Percentiles rank a stretch among this genome's conserved stretches.
These are phyloP conservation scores for Lactarius trivialis DNA, from an alignment of 768 basidiomycete genomes.

Conservation along the genomic window DNA sequence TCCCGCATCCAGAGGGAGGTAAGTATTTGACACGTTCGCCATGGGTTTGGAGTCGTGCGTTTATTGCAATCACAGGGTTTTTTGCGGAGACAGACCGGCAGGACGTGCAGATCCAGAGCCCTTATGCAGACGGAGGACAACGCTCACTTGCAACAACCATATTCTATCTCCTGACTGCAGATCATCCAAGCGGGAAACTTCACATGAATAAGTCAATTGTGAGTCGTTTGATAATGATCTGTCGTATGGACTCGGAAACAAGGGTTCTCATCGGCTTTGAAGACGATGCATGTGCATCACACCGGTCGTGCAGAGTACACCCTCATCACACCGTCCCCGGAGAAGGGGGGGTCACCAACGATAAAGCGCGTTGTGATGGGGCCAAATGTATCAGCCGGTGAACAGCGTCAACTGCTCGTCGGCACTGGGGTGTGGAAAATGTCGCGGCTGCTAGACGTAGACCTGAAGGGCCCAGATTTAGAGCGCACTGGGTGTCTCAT, in stretches of 20 bases:
- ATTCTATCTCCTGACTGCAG: slow-evolving; percentile 42
- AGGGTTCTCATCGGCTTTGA: background rate
- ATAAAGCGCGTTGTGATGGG: slow-evolving; percentile 41
- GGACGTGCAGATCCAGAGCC: slow-evolving; percentile 28
- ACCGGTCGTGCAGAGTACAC: slow-evolving; percentile 47
- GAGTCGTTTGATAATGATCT: slow-evolving; percentile 16
- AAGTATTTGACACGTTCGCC: background rate
- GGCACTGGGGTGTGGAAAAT: slow-evolving; percentile 53
- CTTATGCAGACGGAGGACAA: slow-evolving; percentile 29
- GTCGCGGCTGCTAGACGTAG: slow-evolving; percentile 42
- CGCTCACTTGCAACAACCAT: slow-evolving; percentile 40
- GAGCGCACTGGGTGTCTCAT: slow-evolving; percentile 45
- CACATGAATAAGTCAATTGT: slow-evolving; percentile 46
- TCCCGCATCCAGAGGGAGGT: slow-evolving; percentile 30
- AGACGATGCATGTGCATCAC: slow-evolving; percentile 50
- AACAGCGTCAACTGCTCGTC: slow-evolving; percentile 44
- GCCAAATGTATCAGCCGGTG: slow-evolving; percentile 35
- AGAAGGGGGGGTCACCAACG: slow-evolving; percentile 28
- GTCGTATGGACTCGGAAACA: background rate
- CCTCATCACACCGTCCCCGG: slow-evolving; percentile 31
- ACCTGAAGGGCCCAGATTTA: slow-evolving; percentile 32
- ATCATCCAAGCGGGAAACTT: slow-evolving; percentile 36
- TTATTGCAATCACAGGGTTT: slow-evolving; percentile 26
- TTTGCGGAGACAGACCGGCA: slow-evolving; percentile 34
- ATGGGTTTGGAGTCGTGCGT: background rate